Conservation (phyloP, 2,329 filamentous ascomycete species). For the Biscogniauxia marginata region DNA sequence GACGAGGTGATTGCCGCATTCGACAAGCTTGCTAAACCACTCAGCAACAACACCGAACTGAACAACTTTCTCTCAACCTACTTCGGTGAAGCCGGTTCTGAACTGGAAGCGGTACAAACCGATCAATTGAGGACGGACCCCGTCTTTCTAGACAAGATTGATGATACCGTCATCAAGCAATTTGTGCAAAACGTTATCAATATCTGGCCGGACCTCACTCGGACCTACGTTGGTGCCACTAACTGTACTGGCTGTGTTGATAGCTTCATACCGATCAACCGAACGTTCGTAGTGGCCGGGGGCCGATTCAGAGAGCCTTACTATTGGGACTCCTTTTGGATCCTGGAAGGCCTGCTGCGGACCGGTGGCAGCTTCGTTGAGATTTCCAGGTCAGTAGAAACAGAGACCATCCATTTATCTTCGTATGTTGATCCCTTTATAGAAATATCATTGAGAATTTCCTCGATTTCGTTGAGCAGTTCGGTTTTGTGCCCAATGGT, state of each 20-base stretch:
- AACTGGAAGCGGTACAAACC: constrained; percentile 54
- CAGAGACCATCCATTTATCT: neutral
- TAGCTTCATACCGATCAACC: constrained; percentile 65
- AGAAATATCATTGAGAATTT: constrained; percentile 69
- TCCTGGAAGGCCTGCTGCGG: constrained; percentile 62
- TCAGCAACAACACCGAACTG: constrained; percentile 62
- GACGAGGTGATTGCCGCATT: constrained; percentile 62
- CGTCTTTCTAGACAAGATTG: constrained; percentile 55
- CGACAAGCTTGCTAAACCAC: constrained; percentile 55
- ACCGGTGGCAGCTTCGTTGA: constrained; percentile 62
- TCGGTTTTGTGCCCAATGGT: constrained; percentile 67
- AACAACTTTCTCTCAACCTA: constrained; percentile 60
- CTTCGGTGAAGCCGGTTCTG: constrained; percentile 63
- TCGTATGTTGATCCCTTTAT: constrained; percentile 2
- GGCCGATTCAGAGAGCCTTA: constrained; percentile 71
- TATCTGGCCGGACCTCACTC: constrained; percentile 68
- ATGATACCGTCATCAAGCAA: constrained; percentile 57
- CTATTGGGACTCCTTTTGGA: constrained; percentile 72
- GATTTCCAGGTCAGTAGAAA: constrained; percentile 47
- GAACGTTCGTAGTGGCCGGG: constrained; percentile 68
- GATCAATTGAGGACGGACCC: constrained; percentile 55
- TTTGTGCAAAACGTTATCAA: constrained; percentile 64
- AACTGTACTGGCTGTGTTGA: constrained; percentile 60
- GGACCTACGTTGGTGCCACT: constrained; percentile 51
- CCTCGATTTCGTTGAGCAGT: constrained; percentile 62